Conservation (phyloP, 257 asterid species). For the Forsythia suspensa region DNA sequence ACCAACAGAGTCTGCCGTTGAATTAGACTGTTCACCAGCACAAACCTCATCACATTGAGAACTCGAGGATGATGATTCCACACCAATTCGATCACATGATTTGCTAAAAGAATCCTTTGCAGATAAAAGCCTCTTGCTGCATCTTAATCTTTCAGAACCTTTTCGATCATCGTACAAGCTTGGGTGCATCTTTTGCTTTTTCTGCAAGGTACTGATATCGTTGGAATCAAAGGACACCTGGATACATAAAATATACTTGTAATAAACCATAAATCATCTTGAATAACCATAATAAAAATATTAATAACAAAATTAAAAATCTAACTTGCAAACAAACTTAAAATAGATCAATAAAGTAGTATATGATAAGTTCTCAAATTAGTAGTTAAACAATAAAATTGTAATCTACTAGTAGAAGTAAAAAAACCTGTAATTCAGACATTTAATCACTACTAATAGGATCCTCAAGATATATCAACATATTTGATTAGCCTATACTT, state of each 20-base stretch:
- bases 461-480: neutral
- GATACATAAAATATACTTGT: conserved; percentile 1
- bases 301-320: neutral
- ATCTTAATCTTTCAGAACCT: conserved; percentile 52
- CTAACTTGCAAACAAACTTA: neutral
- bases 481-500: neutral
- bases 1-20: conserved; percentile 35
- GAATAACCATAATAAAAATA: neutral
- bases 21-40: conserved; percentile 20
- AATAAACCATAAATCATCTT: neutral
- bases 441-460: neutral
- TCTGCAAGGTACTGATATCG: conserved; percentile 47
- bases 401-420: neutral
- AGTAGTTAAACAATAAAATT: too few species aligned
- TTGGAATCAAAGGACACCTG: conserved; percentile 23
- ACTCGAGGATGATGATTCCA: conserved; percentile 40
- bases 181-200: conserved; percentile 85
- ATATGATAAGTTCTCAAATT: neutral
- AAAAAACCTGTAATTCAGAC: neutral
- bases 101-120: conserved; percentile 55
- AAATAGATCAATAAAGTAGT: too few species aligned
- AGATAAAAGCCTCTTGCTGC: conserved; percentile 64
- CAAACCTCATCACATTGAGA: conserved; percentile 27
- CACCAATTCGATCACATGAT: conserved; percentile 10
- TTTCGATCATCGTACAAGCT: conserved; percentile 64